phyloP scores from a whole-genome alignment of 2,329 filamentous ascomycete species.

The Fusarium nanum region DNA sequence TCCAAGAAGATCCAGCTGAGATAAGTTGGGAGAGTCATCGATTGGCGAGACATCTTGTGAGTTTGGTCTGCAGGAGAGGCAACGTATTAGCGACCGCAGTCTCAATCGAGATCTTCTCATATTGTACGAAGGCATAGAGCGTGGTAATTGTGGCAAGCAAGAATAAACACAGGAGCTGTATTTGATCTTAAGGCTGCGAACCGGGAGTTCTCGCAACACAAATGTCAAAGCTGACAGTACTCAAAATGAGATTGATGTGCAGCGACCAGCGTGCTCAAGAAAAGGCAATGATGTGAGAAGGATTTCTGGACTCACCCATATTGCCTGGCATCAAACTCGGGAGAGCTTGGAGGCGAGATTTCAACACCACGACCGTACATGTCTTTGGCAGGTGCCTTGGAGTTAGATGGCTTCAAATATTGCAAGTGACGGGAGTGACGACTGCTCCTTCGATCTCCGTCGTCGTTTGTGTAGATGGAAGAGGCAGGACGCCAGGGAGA shows the following conservation, averaged over 20 bases:
- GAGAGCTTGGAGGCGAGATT: conserved; percentile 69
- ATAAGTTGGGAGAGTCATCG: conserved; percentile 57
- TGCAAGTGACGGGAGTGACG: conserved; percentile 26
- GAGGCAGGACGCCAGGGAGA: conserved; percentile 62
- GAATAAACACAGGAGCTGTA: not conserved
- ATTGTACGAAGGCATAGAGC: not conserved
- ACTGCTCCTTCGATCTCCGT: conserved; percentile 33
- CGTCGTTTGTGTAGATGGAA: conserved; percentile 60
- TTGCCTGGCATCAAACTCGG: conserved; percentile 56
- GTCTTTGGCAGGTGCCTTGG: conserved; percentile 44
- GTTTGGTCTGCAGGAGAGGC: conserved; percentile 43
- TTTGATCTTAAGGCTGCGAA: not conserved
- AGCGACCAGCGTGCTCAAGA: conserved; percentile 31
- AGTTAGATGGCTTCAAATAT: conserved; percentile 53
- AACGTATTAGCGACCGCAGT: conserved; percentile 38
- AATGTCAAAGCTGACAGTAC: not conserved
- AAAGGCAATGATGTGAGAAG: not conserved
- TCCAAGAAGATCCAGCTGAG: conserved; percentile 46
- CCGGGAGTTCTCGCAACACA: not conserved
- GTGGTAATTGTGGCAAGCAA: not conserved
- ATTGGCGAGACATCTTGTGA: conserved; percentile 64
- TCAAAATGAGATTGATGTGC: conserved; percentile 6
- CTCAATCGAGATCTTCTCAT: conserved; percentile 31
- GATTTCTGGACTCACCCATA: conserved; percentile 55
- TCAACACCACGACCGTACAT: conserved; percentile 55